These are phyloP conservation scores for Cryphonectria radicalis DNA, from an alignment of 2,329 filamentous ascomycete species.

Conservation along the genomic window DNA sequence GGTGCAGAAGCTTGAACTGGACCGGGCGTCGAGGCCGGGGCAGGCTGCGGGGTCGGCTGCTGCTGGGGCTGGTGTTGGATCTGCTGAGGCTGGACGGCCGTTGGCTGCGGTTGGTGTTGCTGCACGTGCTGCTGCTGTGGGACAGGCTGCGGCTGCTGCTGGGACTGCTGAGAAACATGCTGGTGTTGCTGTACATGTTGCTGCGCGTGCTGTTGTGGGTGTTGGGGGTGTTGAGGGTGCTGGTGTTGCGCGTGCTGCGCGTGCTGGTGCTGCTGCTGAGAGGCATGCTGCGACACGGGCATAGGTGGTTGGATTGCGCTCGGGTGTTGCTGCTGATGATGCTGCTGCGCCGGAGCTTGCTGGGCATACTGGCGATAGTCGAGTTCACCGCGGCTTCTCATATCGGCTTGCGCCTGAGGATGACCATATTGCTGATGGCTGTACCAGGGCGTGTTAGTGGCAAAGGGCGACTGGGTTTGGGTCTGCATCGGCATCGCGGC, in stretches of 20 bases:
- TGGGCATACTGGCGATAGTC: constrained; percentile 30
- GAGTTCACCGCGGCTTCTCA: constrained; percentile 35
- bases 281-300: constrained; percentile 27
- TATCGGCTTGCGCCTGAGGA: constrained; percentile 27
- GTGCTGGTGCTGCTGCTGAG: constrained; percentile 29
- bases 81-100: constrained; percentile 29
- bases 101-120: constrained; percentile 32
- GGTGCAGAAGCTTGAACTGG: constrained; percentile 3
- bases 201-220: constrained; percentile 36
- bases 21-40: constrained; percentile 36
- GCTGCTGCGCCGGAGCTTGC: constrained; percentile 33
- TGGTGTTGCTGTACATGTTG: constrained; percentile 41
- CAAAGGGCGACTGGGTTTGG: constrained; percentile 36
- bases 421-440: constrained; percentile 54
- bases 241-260: constrained; percentile 26
- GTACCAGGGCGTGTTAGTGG: constrained; percentile 45
- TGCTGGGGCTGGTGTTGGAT: constrained; percentile 36
- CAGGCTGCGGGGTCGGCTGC: constrained; percentile 35
- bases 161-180: constrained; percentile 39
- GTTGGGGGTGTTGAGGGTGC: constrained; percentile 33
- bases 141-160: constrained; percentile 42
- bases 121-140: constrained; percentile 38
- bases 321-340: constrained; percentile 31
- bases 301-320: constrained; percentile 30
- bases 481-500: constrained; percentile 36